Evolutionary conservation across 169 alveolate species (phyloP).

Genomic region (Eimeria necatrix): DNA sequence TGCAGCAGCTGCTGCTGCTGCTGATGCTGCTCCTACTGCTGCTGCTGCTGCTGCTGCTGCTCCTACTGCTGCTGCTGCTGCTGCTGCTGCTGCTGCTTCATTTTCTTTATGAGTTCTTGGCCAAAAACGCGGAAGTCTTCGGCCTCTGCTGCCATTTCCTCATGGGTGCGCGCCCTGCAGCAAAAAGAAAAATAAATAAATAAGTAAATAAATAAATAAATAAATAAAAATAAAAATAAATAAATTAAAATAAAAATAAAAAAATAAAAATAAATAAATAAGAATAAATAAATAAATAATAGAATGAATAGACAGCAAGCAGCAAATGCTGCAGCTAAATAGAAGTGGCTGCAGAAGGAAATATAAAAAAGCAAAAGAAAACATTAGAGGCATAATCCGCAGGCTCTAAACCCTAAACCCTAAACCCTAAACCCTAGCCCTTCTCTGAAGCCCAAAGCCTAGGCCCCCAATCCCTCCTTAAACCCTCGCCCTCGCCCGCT

Average conservation of each 20-base stretch:
- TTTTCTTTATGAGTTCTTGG: neutral
- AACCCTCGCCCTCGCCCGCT: too few species aligned
- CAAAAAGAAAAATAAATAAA: neutral
- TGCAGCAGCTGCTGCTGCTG: too few species aligned
- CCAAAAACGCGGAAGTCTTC: neutral
- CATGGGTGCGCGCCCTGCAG: conserved; percentile 5
- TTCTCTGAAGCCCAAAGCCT: too few species aligned
- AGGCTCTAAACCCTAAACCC: too few species aligned
- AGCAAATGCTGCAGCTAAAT: neutral
- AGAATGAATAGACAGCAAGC: neutral
- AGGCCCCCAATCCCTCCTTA: too few species aligned
- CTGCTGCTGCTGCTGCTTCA: too few species aligned
- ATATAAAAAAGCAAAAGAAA: neutral
- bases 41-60: too few species aligned
- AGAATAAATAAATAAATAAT: neutral
- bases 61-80: too few species aligned
- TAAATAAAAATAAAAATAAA: neutral
- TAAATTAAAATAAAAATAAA: neutral
- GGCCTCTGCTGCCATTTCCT: conserved; percentile 76
- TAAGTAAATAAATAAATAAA: too few species aligned
- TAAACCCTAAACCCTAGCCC: too few species aligned
- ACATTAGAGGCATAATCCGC: neutral
- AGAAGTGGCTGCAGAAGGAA: neutral
- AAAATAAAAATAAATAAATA: neutral
- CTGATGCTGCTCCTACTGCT: too few species aligned